Base-by-base conservation (phyloP, 352 stramenopile genomes). In the Blastocystis sp. region DNA sequence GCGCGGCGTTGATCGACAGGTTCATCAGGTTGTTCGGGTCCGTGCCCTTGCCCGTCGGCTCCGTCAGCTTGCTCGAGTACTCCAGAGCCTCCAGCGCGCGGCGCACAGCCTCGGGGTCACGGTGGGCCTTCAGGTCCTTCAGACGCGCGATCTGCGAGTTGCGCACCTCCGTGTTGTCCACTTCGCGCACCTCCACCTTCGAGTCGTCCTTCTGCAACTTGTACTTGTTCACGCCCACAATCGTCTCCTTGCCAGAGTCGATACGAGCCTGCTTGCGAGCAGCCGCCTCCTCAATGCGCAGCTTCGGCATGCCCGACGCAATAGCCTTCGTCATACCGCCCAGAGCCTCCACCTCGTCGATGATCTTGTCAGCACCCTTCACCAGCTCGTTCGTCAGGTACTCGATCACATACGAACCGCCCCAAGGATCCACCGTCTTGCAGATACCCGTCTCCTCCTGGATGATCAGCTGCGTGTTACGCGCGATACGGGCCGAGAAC, bases 171-270 rank as follows among this genome's bases (percentile, higher is more conserved):
- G 92, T 94, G 89, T 98, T 98, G 88, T 98, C 95, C 90, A 98
- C 97, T 74, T 92, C 91, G 7, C 97, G 90, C 42, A 98, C 95
- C 81, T 98, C 95, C 40, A 97, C 92, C n/a, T 89, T 90, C 89
- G 96, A 93, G 60, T 93, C 92, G 76, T 95, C 91, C 59, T 93
- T 90, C 81, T 94, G 91, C 57, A 97, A 91, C 19, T 93, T 90
- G 91, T 98, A 98, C 90, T 98, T 98, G 92, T 98, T 98, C 11
- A 98, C 95, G 38, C 96, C 96, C 10, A 98, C 95, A 78, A 98
- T 95, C 4, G 93, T 93, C 68, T 98, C 95, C 89, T 97, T 91
- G 61, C 93, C 92, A 43, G 94, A 96, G 91, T 98, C 96, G 82
- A 98, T 97, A 77, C 96, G 91, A 9, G 93, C 96, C 89, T 96